Evolutionary conservation across 495 filamentous ascomycete genomes (phyloP).

Genomic region (Aspergillus saccharolyticus): DNA sequence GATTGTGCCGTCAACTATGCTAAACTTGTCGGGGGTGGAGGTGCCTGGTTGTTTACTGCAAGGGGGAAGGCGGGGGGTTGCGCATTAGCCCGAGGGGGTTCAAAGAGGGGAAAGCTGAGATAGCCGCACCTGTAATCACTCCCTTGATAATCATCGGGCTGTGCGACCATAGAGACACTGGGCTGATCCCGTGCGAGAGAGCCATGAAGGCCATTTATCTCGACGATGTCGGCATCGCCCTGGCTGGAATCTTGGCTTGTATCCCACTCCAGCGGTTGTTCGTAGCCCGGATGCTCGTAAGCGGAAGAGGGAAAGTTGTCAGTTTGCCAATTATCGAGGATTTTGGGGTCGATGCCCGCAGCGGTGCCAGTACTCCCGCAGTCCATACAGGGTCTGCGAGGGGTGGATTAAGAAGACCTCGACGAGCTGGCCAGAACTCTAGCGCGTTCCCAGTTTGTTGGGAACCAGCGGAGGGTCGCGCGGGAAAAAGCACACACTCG

Average conservation of each 20-base stretch:
- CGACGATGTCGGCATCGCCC: slow-evolving; percentile 36
- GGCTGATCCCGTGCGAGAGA: slow-evolving; percentile 22
- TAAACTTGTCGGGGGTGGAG: slow-evolving; percentile 30
- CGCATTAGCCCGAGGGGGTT: slow-evolving; percentile 14
- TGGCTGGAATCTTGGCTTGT: slow-evolving; percentile 43
- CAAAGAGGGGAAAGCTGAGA: background rate
- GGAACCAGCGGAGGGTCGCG: slow-evolving; percentile 4
- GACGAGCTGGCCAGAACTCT: slow-evolving; percentile 18
- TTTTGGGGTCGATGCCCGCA: slow-evolving; percentile 49
- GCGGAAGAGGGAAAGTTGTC: slow-evolving; percentile 36
- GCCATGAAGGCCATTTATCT: slow-evolving; percentile 31
- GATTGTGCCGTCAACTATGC: slow-evolving; percentile 26
- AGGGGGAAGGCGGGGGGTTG: slow-evolving; percentile 9
- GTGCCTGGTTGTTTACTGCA: slow-evolving; percentile 25
- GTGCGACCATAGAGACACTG: slow-evolving; percentile 21
- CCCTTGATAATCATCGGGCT: slow-evolving; percentile 21
- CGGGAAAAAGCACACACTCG: slow-evolving; percentile 5
- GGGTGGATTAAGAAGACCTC: slow-evolving; percentile 8
- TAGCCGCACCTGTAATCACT: slow-evolving; percentile 28
- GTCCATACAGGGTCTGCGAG: slow-evolving; percentile 41
- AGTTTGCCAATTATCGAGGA: slow-evolving; percentile 43
- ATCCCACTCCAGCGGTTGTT: slow-evolving; percentile 41
- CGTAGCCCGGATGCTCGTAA: slow-evolving; percentile 40
- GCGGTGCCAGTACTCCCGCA: slow-evolving; percentile 36
- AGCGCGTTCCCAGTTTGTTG: slow-evolving; percentile 6